These are phyloP conservation scores for Oryza officinalis DNA, from an alignment of 176 grass and related monocot genomes.

Conservation along the genomic window DNA sequence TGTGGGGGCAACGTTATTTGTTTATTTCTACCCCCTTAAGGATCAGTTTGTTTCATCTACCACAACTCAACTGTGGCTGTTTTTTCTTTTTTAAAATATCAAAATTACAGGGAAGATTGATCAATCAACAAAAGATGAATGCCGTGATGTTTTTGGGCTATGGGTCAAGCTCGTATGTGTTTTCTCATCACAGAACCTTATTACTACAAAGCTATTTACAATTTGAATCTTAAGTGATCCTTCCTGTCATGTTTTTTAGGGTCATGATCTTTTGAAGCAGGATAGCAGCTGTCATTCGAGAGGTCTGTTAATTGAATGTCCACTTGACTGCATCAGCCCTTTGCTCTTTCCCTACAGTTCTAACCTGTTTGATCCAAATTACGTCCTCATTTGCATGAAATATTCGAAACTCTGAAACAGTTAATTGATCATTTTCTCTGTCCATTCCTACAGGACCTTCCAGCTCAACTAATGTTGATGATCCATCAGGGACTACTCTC, in stretches of 20 bases:
- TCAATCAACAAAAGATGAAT: slow-evolving; percentile 97
- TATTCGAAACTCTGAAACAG: slow-evolving; percentile 7
- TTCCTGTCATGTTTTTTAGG: slow-evolving; percentile 52
- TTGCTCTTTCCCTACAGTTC: background rate
- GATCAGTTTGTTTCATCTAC: slow-evolving; percentile 1
- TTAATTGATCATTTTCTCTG: background rate
- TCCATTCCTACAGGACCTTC: slow-evolving; percentile 31
- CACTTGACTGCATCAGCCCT: background rate
- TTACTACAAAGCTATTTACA: slow-evolving; percentile 11
- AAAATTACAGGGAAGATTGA: slow-evolving; percentile 92
- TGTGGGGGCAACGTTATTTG: slow-evolving; percentile 12
- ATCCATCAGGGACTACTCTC: slow-evolving; percentile 31
- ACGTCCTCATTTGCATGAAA: background rate
- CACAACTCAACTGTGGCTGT: background rate
- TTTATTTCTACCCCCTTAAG: background rate
- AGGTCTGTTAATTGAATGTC: slow-evolving; percentile 54
- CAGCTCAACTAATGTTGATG: slow-evolving; percentile 7
- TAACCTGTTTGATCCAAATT: background rate
- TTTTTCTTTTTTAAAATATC: slow-evolving; percentile 18
- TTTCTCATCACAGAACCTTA: background rate
- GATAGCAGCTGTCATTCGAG: slow-evolving; percentile 42
- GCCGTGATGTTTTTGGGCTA: slow-evolving; percentile 76
- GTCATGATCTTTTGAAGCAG: slow-evolving; percentile 78
- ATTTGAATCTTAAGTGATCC: slow-evolving; percentile 33
- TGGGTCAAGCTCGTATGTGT: slow-evolving; percentile 80